These are phyloP conservation scores for Neophaeococcomyces aloes DNA, from an alignment of 2,329 filamentous ascomycete species.

Conservation along the genomic window DNA sequence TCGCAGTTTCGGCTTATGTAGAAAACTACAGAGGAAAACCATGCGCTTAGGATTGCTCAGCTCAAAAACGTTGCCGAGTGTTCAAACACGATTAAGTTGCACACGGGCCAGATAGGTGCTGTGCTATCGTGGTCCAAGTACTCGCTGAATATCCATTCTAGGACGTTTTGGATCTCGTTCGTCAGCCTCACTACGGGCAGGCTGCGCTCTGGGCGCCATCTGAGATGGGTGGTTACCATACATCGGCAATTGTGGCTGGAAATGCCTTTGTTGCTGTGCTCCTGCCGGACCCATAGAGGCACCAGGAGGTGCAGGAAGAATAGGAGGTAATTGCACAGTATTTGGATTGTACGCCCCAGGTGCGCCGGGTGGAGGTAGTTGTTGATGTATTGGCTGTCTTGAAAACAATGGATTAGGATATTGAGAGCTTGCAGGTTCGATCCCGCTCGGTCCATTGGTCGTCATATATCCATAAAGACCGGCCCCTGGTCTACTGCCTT, in stretches of 20 bases:
- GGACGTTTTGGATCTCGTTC: constrained; percentile 21
- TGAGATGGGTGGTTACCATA: constrained; percentile 2
- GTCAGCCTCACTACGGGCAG: constrained; percentile 11
- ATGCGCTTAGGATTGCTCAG: too few species aligned
- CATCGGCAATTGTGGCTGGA: constrained; percentile 3
- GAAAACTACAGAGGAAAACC: too few species aligned
- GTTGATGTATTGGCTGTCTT: not conserved
- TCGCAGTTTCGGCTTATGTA: too few species aligned
- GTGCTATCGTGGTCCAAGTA: constrained; percentile 15
- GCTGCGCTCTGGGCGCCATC: constrained; percentile 5
- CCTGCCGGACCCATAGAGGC: constrained; percentile 19
- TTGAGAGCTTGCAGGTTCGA: not conserved
- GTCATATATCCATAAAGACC: not conserved
- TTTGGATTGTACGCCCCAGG: not conserved
- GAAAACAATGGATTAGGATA: not conserved
- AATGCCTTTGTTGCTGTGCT: constrained; percentile 12
- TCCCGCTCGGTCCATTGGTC: too few species aligned
- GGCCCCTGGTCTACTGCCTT: not conserved
- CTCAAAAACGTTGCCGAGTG: too few species aligned
- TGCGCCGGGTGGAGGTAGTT: not conserved
- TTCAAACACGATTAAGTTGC: too few species aligned
- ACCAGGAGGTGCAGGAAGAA: constrained; percentile 12
- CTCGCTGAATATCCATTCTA: constrained; percentile 22
- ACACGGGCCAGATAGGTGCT: not conserved
- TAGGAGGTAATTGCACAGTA: constrained; percentile 21